phyloP scores from a whole-genome alignment of 257 asterid genomes.

The Jasminum sambac region DNA sequence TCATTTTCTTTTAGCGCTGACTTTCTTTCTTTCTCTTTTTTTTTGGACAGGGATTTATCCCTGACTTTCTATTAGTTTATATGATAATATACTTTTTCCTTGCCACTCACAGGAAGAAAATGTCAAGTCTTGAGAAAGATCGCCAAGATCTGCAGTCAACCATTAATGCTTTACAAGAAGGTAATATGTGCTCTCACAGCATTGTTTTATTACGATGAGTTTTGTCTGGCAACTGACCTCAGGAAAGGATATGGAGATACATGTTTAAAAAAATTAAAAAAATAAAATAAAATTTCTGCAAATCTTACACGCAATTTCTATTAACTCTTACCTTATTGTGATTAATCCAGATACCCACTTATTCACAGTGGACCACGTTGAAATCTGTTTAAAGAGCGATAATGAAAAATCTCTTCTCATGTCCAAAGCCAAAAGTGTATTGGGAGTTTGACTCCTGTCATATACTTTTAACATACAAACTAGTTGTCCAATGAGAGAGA shows the following conservation, averaged over 20 bases:
- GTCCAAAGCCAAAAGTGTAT: background rate
- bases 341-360: background rate
- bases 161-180: slow-evolving; percentile 89
- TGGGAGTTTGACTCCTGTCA: background rate
- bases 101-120: slow-evolving; percentile 58
- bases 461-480: background rate
- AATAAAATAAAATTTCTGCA: background rate
- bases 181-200: slow-evolving; percentile 30
- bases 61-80: background rate
- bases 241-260: slow-evolving; percentile 10
- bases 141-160: slow-evolving; percentile 89
- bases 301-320: background rate
- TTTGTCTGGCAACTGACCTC: background rate
- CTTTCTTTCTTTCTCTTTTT: no score
- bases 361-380: background rate
- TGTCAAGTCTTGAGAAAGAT: slow-evolving; percentile 85
- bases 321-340: background rate
- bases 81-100: slow-evolving; percentile 7
- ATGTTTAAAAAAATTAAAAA: no score
- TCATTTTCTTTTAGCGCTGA: background rate
- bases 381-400: background rate
- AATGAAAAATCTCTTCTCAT: background rate
- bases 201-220: slow-evolving; percentile 12
- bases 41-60: no score
- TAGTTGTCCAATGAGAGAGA: background rate